Evolutionary conservation across 495 filamentous ascomycete species (phyloP).

Genomic region (Penicillium tannophilum): DNA sequence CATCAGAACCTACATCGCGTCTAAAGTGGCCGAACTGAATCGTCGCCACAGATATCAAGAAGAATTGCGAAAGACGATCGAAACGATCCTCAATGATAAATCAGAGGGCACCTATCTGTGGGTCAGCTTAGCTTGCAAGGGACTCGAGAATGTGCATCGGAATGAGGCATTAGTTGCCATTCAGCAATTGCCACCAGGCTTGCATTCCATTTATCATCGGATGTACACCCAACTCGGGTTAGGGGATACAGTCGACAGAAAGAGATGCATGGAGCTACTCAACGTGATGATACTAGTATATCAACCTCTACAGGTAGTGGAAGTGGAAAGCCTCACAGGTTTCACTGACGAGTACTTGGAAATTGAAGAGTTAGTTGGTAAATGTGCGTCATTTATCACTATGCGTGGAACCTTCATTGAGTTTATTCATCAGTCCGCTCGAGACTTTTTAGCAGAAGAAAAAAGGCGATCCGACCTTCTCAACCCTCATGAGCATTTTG

Average conservation of each 20-base stretch:
- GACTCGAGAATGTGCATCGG: slow-evolving; percentile 8
- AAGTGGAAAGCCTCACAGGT: slow-evolving; percentile 2
- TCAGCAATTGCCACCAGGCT: slow-evolving; percentile 11
- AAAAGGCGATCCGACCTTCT: slow-evolving; percentile 8
- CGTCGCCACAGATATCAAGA: slow-evolving; percentile 1
- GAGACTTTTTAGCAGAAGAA: slow-evolving; percentile 20
- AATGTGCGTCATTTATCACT: slow-evolving; percentile 22
- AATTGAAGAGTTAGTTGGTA: slow-evolving; percentile 1
- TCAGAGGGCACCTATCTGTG: slow-evolving; percentile 37
- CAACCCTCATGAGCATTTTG: slow-evolving; percentile 10
- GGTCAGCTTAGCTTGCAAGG: slow-evolving; percentile 31
- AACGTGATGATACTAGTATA: slow-evolving; percentile 5
- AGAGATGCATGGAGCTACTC: not conserved
- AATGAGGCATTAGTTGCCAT: slow-evolving; percentile 12
- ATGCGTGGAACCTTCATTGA: slow-evolving; percentile 16
- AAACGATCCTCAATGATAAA: slow-evolving; percentile 11
- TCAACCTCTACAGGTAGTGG: slow-evolving; percentile 1
- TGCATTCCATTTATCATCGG: slow-evolving; percentile 14
- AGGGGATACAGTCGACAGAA: not conserved
- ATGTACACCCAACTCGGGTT: slow-evolving; percentile 6
- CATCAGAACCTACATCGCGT: slow-evolving; percentile 30
- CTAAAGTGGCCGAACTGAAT: slow-evolving; percentile 28
- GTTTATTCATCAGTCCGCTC: slow-evolving; percentile 26
- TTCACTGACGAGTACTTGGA: not conserved
- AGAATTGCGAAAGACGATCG: not conserved